Percentiles rank a stretch among this genome's conserved stretches.
phyloP scores from a whole-genome alignment of 2,329 filamentous ascomycete genomes.

The Zymoseptoria crescenta region DNA sequence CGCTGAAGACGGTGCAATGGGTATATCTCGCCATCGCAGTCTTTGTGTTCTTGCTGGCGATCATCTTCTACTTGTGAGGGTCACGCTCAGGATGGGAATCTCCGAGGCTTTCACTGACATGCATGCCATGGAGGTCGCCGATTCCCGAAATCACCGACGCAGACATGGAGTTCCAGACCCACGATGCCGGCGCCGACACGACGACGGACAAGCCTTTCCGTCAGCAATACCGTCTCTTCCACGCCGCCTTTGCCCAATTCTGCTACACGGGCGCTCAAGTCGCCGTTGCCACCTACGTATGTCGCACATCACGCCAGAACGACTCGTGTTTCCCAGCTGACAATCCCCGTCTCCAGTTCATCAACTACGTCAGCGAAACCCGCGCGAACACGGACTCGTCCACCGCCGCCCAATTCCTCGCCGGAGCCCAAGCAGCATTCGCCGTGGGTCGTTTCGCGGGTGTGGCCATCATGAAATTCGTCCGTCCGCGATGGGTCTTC shows the following conservation, averaged over 20 bases:
- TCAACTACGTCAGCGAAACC: slow-evolving; percentile 56
- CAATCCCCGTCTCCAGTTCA: slow-evolving; percentile 53
- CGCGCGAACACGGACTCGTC: slow-evolving; percentile 47
- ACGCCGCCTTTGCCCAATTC: slow-evolving; percentile 68
- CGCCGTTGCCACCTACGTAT: slow-evolving; percentile 30
- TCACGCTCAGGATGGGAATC: background rate
- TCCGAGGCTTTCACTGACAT: background rate
- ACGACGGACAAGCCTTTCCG: slow-evolving; percentile 43
- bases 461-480: slow-evolving; percentile 56
- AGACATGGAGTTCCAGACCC: slow-evolving; percentile 51
- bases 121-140: slow-evolving; percentile 26
- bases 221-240: slow-evolving; percentile 64
- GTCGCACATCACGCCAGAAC: background rate
- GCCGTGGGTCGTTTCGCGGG: slow-evolving; percentile 65
- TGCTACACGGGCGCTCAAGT: slow-evolving; percentile 72
- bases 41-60: slow-evolving; percentile 50
- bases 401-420: slow-evolving; percentile 59
- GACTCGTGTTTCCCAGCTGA: background rate
- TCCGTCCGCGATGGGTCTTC: slow-evolving; percentile 62
- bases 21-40: slow-evolving; percentile 55
- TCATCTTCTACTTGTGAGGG: slow-evolving; percentile 48
- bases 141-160: slow-evolving; percentile 53
- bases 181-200: slow-evolving; percentile 21
- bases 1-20: slow-evolving; percentile 55
- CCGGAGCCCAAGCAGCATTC: slow-evolving; percentile 66